Evolutionary conservation across 306 rosid species (phyloP).

Genomic region (Lathyrus aphaca): DNA sequence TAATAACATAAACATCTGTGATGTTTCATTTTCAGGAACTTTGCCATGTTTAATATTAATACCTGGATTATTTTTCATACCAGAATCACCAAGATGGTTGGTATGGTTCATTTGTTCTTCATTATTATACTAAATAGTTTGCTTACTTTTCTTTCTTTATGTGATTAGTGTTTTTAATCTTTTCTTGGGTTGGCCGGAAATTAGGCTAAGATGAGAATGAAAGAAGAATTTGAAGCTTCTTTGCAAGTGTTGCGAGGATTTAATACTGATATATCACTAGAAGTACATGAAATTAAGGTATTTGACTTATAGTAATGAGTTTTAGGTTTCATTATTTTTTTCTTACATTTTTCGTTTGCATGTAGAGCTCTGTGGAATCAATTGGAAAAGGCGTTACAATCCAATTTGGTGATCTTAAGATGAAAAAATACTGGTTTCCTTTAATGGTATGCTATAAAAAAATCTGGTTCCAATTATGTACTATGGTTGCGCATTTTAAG

Average conservation of each 20-base stretch:
- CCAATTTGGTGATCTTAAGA: conserved; percentile 69
- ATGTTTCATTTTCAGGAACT: conserved; percentile 55
- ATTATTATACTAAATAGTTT: conserved; percentile 12
- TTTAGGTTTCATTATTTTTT: conserved; percentile 24
- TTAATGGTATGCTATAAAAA: conserved; percentile 70
- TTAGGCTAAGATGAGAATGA: conserved; percentile 91
- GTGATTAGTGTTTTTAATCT: not conserved
- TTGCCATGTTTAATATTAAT: conserved; percentile 79
- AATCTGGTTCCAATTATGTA: no score
- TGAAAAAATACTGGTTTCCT: conserved; percentile 83
- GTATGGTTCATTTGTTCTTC: conserved; percentile 51
- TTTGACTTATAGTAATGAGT: not conserved
- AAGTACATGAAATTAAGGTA: conserved; percentile 90
- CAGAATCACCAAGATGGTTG: conserved; percentile 95
- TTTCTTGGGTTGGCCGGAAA: conserved; percentile 8
- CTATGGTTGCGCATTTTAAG: no score
- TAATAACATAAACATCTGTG: not conserved
- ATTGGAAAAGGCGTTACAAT: conserved; percentile 56
- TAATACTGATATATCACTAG: conserved; percentile 72
- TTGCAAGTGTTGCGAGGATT: conserved; percentile 87
- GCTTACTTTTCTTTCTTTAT: conserved; percentile 2
- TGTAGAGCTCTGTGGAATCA: conserved; percentile 67
- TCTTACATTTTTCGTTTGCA: not conserved
- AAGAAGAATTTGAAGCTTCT: conserved; percentile 80
- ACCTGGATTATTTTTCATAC: conserved; percentile 83